These are phyloP conservation scores for Saccharomyces cerevisiae DNA, from an alignment of 805 yeast species.

Conservation along the genomic window DNA sequence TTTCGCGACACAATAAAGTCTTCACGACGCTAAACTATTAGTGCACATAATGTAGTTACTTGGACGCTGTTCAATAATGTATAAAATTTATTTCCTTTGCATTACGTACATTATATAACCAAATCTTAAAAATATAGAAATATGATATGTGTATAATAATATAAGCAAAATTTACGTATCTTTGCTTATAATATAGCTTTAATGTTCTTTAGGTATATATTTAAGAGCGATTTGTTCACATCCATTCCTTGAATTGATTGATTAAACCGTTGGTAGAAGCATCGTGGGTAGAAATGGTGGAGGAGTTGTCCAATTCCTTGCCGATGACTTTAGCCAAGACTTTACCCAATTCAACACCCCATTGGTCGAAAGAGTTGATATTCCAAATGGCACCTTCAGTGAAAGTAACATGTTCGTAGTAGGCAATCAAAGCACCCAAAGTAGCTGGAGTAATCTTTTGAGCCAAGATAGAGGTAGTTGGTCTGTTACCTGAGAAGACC, in stretches of 20 bases:
- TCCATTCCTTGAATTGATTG: conserved; percentile 92
- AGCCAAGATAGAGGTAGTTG: conserved; percentile 93
- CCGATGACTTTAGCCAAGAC: conserved; percentile 94
- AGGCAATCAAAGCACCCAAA: conserved; percentile 91
- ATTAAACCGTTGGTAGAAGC: conserved; percentile 86
- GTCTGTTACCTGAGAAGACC: conserved; percentile 96
- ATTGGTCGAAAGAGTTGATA: conserved; percentile 98
- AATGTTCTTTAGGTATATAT: neutral
- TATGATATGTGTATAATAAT: neutral
- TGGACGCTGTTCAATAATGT: neutral
- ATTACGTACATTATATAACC: conserved; percentile 1
- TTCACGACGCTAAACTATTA: neutral
- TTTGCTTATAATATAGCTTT: neutral
- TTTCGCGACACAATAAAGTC: neutral
- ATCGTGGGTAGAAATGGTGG: conserved; percentile 64
- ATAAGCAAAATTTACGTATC: neutral
- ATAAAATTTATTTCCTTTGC: neutral
- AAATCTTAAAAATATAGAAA: neutral
- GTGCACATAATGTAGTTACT: neutral
- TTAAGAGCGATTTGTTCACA: conserved; percentile 10
- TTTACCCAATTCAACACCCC: conserved; percentile 99
- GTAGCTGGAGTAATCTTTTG: conserved; percentile 95
- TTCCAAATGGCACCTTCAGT: conserved; percentile 99
- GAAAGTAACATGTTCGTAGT: conserved; percentile 95
- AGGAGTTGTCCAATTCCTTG: conserved; percentile 65